Conservation (phyloP, 495 filamentous ascomycete genomes). For the Neurospora intermedia region DNA sequence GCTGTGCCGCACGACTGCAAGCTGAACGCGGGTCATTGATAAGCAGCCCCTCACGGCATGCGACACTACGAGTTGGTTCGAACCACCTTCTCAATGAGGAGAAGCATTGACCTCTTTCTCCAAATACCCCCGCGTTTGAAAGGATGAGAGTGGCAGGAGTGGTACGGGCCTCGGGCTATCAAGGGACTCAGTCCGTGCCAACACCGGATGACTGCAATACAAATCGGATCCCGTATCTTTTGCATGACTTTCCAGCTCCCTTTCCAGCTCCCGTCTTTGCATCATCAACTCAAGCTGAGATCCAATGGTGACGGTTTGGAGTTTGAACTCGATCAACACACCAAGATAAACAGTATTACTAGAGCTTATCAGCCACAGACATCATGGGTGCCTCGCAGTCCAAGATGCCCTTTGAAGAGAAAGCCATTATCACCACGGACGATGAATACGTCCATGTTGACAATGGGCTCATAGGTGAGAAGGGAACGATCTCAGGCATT, state of each 20-base stretch:
- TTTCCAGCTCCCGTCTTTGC: neutral
- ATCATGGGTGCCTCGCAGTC: constrained; percentile 41
- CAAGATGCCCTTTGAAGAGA: constrained; percentile 27
- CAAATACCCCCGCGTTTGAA: neutral
- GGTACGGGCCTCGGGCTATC: neutral
- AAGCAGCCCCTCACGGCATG: neutral
- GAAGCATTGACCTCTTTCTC: constrained; percentile 2
- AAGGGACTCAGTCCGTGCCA: neutral
- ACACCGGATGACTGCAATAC: neutral
- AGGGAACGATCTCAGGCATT: neutral
- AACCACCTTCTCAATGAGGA: neutral
- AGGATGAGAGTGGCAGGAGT: neutral
- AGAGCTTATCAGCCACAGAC: neutral
- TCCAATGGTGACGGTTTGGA: neutral
- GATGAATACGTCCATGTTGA: constrained; percentile 40
- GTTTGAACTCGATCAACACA: neutral
- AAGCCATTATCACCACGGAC: constrained; percentile 25
- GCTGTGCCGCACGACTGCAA: neutral
- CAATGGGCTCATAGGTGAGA: constrained; percentile 3
- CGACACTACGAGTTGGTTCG: neutral
- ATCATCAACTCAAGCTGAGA: neutral
- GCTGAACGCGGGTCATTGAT: neutral
- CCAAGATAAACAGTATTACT: neutral
- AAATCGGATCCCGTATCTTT: neutral
- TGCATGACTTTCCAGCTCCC: neutral